phyloP scores from a whole-genome alignment of 2,329 filamentous ascomycete genomes.

The Pseudocercospora macadamiae region DNA sequence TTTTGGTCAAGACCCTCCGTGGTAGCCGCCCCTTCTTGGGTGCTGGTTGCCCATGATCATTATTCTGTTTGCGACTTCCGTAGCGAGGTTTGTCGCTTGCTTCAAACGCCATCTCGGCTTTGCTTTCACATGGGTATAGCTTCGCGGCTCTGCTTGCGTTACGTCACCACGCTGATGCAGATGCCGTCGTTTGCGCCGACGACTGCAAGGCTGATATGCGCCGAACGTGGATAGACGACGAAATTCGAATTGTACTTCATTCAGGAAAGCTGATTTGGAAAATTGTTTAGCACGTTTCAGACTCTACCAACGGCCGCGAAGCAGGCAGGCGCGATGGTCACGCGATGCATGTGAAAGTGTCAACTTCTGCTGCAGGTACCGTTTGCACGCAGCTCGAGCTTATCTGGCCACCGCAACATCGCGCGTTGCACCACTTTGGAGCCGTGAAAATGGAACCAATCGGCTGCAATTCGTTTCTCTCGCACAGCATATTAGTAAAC shows the following conservation, averaged over 20 bases:
- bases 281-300: no score
- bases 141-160: background rate
- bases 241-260: background rate
- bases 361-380: background rate
- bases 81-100: background rate
- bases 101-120: background rate
- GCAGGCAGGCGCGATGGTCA: no score
- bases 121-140: conserved; percentile 7
- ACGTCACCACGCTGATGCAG: background rate
- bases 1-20: no score
- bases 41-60: no score
- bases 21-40: no score
- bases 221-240: background rate
- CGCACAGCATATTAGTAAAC: background rate
- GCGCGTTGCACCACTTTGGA: background rate
- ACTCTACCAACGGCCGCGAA: no score
- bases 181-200: background rate
- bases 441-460: no score
- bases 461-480: no score
- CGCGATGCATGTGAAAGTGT: conserved; percentile 6
- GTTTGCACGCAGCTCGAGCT: background rate
- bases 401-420: background rate
- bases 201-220: background rate
- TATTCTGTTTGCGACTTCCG: background rate
- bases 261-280: no score